A percentile compares a stretch with the other conserved stretches of the same genome.
phyloP scores from a whole-genome alignment of 2,329 filamentous ascomycete species.

The Seiridium unicorne region DNA sequence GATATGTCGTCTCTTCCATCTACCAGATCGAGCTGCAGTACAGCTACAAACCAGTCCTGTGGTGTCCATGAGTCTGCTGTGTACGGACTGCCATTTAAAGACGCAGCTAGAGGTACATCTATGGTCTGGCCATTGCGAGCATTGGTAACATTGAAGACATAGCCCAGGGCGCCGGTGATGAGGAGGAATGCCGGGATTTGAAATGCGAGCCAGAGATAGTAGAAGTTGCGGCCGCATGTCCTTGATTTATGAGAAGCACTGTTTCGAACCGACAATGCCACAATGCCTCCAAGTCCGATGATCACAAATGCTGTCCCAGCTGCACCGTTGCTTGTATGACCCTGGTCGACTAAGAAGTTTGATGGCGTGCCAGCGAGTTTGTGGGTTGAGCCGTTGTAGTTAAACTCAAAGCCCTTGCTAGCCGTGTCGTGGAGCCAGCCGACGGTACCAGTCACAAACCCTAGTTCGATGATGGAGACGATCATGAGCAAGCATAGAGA shows the following conservation, averaged over 20 bases:
- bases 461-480: conserved; percentile 36
- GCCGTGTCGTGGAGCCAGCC: conserved; percentile 33
- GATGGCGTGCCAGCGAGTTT: conserved; percentile 27
- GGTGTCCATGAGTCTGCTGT: conserved; percentile 33
- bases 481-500: conserved; percentile 31
- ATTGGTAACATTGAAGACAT: conserved; percentile 31
- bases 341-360: conserved; percentile 35
- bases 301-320: conserved; percentile 34
- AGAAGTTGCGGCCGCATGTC: conserved; percentile 16
- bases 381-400: conserved; percentile 18
- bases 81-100: conserved; percentile 24
- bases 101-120: conserved; percentile 21
- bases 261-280: conserved; percentile 28
- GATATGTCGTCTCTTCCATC: conserved; percentile 20
- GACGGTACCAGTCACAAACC: conserved; percentile 36
- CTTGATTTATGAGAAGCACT: conserved; percentile 13
- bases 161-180: conserved; percentile 33
- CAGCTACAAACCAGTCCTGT: conserved; percentile 35
- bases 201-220: conserved; percentile 32
- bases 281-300: conserved; percentile 29
- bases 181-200: conserved; percentile 33
- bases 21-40: conserved; percentile 28
- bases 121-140: conserved; percentile 28
- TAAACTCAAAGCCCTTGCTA: conserved; percentile 24
- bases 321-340: conserved; percentile 40